Percentiles rank a stretch among this genome's conserved stretches.
Evolutionary conservation across 306 rosid genomes (phyloP).

Genomic region (apple (Malus domestica)): DNA sequence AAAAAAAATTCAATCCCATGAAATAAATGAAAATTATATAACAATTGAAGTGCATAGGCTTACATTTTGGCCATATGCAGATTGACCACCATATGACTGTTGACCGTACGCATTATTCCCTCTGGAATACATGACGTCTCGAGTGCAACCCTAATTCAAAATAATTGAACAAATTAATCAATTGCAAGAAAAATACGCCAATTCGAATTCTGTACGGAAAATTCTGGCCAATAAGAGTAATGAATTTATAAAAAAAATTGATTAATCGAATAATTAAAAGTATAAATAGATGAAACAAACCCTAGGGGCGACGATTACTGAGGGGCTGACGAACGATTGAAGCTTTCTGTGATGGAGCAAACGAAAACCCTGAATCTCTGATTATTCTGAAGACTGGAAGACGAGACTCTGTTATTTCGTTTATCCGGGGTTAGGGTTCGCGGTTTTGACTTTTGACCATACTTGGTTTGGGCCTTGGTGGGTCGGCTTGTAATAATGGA

Average conservation of each 20-base stretch:
- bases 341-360: neutral
- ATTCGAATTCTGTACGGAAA: neutral
- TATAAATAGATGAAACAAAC: neutral
- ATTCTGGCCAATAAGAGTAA: neutral
- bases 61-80: constrained; percentile 76
- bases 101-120: constrained; percentile 80
- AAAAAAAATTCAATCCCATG: neutral
- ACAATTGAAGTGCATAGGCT: neutral
- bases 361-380: constrained; percentile 29
- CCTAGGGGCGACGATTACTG: neutral
- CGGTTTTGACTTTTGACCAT: neutral
- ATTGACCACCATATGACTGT: constrained; percentile 75
- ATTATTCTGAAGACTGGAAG: neutral
- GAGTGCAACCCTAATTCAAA: neutral
- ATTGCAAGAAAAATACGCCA: too few species aligned
- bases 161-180: neutral
- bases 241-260: neutral
- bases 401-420: neutral
- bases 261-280: neutral
- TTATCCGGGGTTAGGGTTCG: neutral
- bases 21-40: neutral
- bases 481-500: neutral
- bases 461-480: neutral
- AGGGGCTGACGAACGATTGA: neutral
- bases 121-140: constrained; percentile 70